phyloP scores from a whole-genome alignment of 306 rosid species.

The Rubus parviflorus region DNA sequence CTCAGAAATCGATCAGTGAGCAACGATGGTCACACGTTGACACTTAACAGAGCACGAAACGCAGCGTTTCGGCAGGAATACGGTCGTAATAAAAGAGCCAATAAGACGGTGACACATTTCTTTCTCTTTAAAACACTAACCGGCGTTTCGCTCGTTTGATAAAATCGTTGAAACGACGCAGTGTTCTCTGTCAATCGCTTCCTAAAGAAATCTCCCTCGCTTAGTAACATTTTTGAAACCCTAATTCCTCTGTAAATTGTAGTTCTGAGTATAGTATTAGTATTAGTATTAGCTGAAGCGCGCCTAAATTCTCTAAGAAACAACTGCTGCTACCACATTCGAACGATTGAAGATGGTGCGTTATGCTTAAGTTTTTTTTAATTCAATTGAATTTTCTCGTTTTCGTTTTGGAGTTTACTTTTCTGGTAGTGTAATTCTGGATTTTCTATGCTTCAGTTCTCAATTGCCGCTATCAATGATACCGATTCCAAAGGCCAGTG shows the following conservation, averaged over 20 bases:
- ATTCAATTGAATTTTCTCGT: background rate
- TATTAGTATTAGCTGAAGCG: background rate
- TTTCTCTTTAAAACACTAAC: background rate
- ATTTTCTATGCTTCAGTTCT: constrained; percentile 52
- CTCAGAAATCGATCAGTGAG: background rate
- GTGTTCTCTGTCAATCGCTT: no score
- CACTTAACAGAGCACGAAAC: background rate
- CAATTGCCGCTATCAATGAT: constrained; percentile 94
- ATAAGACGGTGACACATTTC: background rate
- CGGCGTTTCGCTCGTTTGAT: background rate
- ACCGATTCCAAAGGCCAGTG: constrained; percentile 71
- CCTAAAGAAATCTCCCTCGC: constrained; percentile 18
- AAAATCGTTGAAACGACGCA: background rate
- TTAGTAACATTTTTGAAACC: constrained; percentile 5
- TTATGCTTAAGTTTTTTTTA: constrained; percentile 3
- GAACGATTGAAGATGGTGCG: constrained; percentile 31
- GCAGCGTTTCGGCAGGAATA: background rate
- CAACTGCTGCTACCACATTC: background rate
- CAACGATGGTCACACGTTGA: background rate
- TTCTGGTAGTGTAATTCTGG: background rate
- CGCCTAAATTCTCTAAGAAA: background rate
- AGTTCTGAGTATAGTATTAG: background rate
- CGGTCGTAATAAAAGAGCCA: background rate
- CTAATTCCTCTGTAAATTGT: constrained; percentile 2
- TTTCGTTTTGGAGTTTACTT: background rate